These are phyloP conservation scores for Epichloe amarillans DNA, from an alignment of 2,329 filamentous ascomycete species.

Conservation along the genomic window DNA sequence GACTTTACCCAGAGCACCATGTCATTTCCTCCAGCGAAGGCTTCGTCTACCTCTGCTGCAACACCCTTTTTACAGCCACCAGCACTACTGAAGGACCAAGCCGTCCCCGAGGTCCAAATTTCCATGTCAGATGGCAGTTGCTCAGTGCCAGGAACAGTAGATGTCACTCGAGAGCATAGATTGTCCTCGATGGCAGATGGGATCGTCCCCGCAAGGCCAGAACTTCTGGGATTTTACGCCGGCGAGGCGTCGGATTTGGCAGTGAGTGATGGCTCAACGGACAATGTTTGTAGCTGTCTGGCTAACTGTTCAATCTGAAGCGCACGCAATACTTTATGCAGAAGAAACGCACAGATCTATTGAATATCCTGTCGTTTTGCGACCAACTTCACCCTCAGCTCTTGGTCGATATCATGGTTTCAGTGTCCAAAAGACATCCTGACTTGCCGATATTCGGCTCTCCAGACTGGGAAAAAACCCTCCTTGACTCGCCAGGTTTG, in stretches of 20 bases:
- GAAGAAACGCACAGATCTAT: slow-evolving; percentile 24
- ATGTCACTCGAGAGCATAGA: slow-evolving; percentile 17
- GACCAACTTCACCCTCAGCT: slow-evolving; percentile 28
- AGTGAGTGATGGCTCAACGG: slow-evolving; percentile 15
- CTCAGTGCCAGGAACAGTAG: slow-evolving; percentile 12
- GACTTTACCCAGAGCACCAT: slow-evolving; percentile 23
- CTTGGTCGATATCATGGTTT: slow-evolving; percentile 27
- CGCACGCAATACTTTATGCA: slow-evolving; percentile 25
- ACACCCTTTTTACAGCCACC: not conserved
- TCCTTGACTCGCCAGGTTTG: slow-evolving; percentile 4
- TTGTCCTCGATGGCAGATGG: slow-evolving; percentile 20
- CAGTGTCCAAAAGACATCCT: slow-evolving; percentile 29
- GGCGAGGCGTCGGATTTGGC: slow-evolving; percentile 20
- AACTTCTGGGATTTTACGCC: slow-evolving; percentile 25
- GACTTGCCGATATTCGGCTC: slow-evolving; percentile 29
- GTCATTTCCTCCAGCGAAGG: slow-evolving; percentile 12
- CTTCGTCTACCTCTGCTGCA: not conserved
- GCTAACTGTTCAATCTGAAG: slow-evolving; percentile 11
- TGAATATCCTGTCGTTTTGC: slow-evolving; percentile 27
- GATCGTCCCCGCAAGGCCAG: slow-evolving; percentile 20
- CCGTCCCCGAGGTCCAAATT: not conserved
- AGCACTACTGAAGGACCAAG: not conserved
- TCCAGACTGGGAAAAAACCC: slow-evolving; percentile 24
- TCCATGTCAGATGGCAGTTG: slow-evolving; percentile 3
- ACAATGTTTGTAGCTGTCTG: not conserved